Conservation (phyloP, 169 alveolate genomes). For the Eimeria tenella region DNA sequence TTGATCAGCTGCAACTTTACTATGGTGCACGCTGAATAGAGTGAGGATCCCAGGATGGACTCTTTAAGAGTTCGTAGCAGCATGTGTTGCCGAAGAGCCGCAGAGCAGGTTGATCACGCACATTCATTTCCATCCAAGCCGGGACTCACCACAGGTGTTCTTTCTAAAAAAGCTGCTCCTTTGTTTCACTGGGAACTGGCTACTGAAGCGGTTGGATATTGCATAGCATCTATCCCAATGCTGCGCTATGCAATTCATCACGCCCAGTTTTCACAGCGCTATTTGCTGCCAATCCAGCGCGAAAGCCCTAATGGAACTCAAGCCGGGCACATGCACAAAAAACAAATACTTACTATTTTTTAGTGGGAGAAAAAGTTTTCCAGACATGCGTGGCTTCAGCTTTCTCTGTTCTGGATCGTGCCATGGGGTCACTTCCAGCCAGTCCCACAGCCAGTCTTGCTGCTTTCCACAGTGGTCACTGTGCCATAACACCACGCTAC, state of each 20-base stretch:
- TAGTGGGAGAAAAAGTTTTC: no score
- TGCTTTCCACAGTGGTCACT: not conserved
- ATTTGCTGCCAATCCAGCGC: not conserved
- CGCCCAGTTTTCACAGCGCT: not conserved
- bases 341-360: not conserved
- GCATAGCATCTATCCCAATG: not conserved
- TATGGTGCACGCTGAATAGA: no score
- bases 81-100: no score
- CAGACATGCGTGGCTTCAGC: no score
- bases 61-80: no score
- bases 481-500: no score
- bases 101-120: not conserved
- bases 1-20: no score
- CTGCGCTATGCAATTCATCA: not conserved
- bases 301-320: not conserved
- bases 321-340: not conserved
- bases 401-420: not conserved
- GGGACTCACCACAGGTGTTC: not conserved
- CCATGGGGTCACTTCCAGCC: constrained; percentile 21
- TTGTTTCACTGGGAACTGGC: not conserved
- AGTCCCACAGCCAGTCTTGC: constrained; percentile 40
- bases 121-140: not conserved
- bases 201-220: not conserved
- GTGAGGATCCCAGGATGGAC: no score
- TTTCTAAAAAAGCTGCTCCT: not conserved